Evolutionary conservation across 192 early-diverging fungal species (phyloP).

Genomic region (Gaertneriomyces sp.): DNA sequence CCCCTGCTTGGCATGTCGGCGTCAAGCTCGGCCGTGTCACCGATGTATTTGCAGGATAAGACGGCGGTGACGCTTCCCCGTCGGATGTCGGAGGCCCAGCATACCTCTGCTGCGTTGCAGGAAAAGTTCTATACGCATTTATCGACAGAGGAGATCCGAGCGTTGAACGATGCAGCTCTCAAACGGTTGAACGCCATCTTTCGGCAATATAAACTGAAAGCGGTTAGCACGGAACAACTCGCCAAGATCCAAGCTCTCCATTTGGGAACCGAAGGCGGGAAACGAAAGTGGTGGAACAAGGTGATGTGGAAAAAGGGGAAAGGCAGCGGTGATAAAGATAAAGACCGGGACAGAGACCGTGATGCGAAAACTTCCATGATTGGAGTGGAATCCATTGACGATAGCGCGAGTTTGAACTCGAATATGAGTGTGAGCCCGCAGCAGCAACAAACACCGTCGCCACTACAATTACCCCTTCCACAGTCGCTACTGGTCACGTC

Average conservation of each 20-base stretch:
- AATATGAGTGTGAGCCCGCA: no score
- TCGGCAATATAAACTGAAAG: conserved; percentile 21
- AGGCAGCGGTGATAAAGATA: conserved; percentile 1
- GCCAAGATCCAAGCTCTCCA: conserved; percentile 36
- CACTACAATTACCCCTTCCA: conserved; percentile 15
- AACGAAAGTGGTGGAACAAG: conserved; percentile 33
- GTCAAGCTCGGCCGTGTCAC: no score
- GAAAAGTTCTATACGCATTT: conserved; percentile 29
- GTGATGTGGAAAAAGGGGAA: conserved; percentile 29
- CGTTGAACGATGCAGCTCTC: conserved; percentile 23
- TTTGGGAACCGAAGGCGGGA: conserved; percentile 8
- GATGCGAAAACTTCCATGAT: neutral
- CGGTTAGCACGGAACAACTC: conserved; percentile 6
- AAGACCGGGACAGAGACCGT: neutral
- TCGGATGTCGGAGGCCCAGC: no score
- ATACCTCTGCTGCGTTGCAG: no score
- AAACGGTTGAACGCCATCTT: conserved; percentile 40
- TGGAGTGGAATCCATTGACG: neutral
- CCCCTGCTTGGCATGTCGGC: no score
- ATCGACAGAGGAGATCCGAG: conserved; percentile 21
- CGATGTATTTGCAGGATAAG: no score
- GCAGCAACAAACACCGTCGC: neutral
- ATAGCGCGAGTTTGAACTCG: neutral
- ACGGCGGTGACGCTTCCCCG: no score
- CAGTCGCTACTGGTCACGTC: conserved; percentile 33